Conservation (phyloP, 768 basidiomycete genomes). For the Gymnopilus junonius region DNA sequence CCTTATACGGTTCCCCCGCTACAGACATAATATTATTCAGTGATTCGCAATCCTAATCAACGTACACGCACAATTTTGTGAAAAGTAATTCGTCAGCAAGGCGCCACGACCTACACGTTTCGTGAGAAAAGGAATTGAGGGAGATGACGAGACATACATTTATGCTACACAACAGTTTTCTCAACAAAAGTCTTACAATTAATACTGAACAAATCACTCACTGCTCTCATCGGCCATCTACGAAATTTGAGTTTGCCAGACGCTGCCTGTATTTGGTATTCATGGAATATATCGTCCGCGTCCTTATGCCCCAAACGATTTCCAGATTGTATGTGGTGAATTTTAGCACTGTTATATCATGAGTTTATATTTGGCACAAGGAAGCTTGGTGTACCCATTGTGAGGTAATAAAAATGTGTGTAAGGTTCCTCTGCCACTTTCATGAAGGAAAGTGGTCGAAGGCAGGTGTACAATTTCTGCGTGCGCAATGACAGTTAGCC, state of each 20-base stretch:
- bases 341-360: conserved; percentile 51
- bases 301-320: conserved; percentile 41
- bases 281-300: conserved; percentile 61
- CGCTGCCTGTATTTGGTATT: conserved; percentile 71
- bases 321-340: conserved; percentile 59
- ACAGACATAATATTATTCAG: neutral
- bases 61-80: conserved; percentile 71
- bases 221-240: conserved; percentile 72
- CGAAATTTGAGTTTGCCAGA: conserved; percentile 62
- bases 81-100: conserved; percentile 81
- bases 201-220: conserved; percentile 35
- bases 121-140: neutral
- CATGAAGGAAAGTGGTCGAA: conserved; percentile 23
- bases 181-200: neutral
- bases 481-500: neutral
- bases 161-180: conserved; percentile 53
- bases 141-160: conserved; percentile 45
- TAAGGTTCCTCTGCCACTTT: conserved; percentile 25
- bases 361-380: neutral
- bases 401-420: conserved; percentile 58
- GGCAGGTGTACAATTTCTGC: conserved; percentile 36
- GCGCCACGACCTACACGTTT: conserved; percentile 60
- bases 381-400: conserved; percentile 37
- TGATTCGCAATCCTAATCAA: neutral
- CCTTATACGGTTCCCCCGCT: conserved; percentile 86